Evolutionary conservation across 164 flowering plant genomes (phyloP).

Genomic region (Dillenia turbinata): DNA sequence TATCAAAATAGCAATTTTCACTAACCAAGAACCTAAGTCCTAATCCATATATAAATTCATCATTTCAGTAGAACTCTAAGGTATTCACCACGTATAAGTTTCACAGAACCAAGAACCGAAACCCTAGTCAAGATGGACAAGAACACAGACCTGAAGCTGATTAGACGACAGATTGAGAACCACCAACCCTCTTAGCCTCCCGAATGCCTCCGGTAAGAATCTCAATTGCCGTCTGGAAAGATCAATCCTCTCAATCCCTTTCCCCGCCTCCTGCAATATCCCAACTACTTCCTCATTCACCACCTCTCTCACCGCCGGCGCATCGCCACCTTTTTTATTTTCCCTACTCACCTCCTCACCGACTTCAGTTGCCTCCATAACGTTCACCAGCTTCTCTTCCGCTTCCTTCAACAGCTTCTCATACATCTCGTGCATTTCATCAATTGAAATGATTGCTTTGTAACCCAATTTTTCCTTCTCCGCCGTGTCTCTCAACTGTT

Average conservation of each 20-base stretch:
- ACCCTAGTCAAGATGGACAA: neutral
- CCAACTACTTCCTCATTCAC: constrained; percentile 69
- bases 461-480: constrained; percentile 52
- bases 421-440: constrained; percentile 83
- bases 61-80: too few species aligned
- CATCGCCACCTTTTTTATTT: neutral
- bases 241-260: constrained; percentile 50
- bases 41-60: too few species aligned
- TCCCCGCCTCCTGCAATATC: constrained; percentile 50
- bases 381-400: constrained; percentile 58
- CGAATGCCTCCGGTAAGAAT: constrained; percentile 81
- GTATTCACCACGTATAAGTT: too few species aligned
- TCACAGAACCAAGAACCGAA: too few species aligned
- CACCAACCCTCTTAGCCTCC: constrained; percentile 45
- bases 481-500: constrained; percentile 29
- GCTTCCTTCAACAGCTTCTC: constrained; percentile 66
- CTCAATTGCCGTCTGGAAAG: constrained; percentile 47
- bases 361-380: constrained; percentile 41
- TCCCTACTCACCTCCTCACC: constrained; percentile 13
- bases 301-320: constrained; percentile 26
- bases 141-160: constrained; percentile 60
- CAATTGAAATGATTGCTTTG: constrained; percentile 52
- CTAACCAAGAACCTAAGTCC: too few species aligned
- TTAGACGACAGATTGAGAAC: constrained; percentile 61
- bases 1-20: too few species aligned